phyloP scores from a whole-genome alignment of 225 moss, liverwort and hornwort species.

The Climacium dendroides region DNA sequence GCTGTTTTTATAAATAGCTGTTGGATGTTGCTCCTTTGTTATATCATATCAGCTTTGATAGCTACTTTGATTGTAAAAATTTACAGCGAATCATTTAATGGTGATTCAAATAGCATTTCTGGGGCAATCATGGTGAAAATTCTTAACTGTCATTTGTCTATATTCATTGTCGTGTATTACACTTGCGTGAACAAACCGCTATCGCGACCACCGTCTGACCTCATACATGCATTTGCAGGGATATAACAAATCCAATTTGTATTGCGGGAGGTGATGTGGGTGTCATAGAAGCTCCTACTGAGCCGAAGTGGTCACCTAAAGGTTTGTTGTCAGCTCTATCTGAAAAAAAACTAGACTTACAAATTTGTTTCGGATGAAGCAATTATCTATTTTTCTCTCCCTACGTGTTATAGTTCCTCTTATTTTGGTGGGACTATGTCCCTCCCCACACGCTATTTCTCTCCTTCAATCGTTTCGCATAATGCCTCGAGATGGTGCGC shows the following conservation, averaged over 20 bases:
- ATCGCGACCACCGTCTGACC: not conserved
- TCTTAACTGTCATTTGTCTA: not conserved
- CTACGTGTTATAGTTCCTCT: not conserved
- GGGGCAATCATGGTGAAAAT: not conserved
- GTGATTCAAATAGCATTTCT: not conserved
- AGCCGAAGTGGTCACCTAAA: conserved; percentile 78
- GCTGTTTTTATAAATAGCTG: not conserved
- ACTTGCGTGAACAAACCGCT: not conserved
- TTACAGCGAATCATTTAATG: not conserved
- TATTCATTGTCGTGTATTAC: not conserved
- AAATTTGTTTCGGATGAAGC: not conserved
- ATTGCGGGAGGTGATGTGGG: conserved; percentile 57
- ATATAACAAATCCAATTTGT: conserved; percentile 46
- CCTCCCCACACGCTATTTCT: not conserved
- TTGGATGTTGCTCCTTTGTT: not conserved
- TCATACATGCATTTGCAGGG: conserved; percentile 18
- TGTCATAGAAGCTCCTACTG: conserved; percentile 67
- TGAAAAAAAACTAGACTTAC: not conserved
- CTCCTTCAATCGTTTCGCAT: not conserved
- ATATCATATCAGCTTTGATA: not conserved
- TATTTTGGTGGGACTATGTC: not conserved
- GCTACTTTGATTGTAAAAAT: not conserved
- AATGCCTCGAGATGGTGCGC: not conserved
- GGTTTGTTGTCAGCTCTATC: conserved; percentile 21
- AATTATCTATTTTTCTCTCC: not conserved